Conservation (phyloP, 345 rosid species). For the Kandelia obovata region DNA sequence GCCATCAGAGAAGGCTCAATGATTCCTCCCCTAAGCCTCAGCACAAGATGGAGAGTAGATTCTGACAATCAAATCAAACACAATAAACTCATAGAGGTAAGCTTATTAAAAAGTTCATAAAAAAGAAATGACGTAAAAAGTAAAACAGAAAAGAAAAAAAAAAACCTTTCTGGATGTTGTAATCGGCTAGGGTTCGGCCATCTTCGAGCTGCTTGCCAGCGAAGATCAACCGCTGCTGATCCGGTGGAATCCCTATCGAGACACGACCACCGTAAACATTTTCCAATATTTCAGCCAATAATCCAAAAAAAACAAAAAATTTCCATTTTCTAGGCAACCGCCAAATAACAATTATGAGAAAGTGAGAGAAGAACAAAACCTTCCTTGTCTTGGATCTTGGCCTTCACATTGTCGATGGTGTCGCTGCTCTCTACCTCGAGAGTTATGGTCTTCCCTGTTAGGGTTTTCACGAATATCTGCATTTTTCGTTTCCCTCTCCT, state of each 20-base stretch:
- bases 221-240: slow-evolving; percentile 26
- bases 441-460: slow-evolving; percentile 33
- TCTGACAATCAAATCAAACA: slow-evolving; percentile 4
- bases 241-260: slow-evolving; percentile 24
- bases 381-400: slow-evolving; percentile 35
- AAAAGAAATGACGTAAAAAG: neutral
- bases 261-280: neutral
- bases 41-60: slow-evolving; percentile 26
- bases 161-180: slow-evolving; percentile 29
- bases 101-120: neutral
- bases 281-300: neutral
- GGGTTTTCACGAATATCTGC: slow-evolving; percentile 40
- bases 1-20: slow-evolving; percentile 34
- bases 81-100: neutral
- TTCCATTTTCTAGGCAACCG: neutral
- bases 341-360: neutral
- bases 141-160: neutral
- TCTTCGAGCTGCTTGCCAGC: slow-evolving; percentile 32
- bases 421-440: slow-evolving; percentile 36
- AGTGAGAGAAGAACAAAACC: neutral
- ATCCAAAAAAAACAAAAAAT: neutral
- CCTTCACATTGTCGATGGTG: slow-evolving; percentile 33
- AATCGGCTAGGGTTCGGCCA: slow-evolving; percentile 26
- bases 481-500: neutral
- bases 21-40: slow-evolving; percentile 31